Conservation (phyloP, 1,284 basidiomycete species). For the Xanthoconium separans region DNA sequence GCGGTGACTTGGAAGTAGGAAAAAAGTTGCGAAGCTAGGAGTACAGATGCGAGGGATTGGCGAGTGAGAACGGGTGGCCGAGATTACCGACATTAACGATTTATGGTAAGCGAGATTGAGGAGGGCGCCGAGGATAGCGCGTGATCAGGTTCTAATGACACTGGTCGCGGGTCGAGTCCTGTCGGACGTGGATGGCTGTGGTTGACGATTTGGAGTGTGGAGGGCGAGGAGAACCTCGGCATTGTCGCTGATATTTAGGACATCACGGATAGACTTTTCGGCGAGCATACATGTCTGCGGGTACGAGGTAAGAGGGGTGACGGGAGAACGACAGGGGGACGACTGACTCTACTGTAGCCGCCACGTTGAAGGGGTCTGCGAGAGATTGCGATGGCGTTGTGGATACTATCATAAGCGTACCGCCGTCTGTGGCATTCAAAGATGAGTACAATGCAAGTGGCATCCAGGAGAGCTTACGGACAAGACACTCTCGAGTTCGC, state of each 20-base stretch:
- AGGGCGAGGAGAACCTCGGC: constrained; percentile 58
- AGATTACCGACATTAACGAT: constrained; percentile 12
- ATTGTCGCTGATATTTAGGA: constrained; percentile 68
- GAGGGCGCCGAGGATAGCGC: neutral
- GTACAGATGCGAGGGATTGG: constrained; percentile 28
- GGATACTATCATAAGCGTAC: constrained; percentile 75
- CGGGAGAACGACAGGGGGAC: neutral
- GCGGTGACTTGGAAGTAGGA: constrained; percentile 1
- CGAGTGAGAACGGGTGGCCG: neutral
- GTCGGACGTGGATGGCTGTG: constrained; percentile 15
- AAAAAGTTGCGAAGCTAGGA: constrained; percentile 15
- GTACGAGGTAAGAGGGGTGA: neutral
- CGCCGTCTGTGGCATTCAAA: constrained; percentile 47
- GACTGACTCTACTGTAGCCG: constrained; percentile 71
- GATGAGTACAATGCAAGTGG: constrained; percentile 5
- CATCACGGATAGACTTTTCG: constrained; percentile 64
- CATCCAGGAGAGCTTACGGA: constrained; percentile 36
- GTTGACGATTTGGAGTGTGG: constrained; percentile 36
- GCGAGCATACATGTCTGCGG: constrained; percentile 65
- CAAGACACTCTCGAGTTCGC: constrained; percentile 71
- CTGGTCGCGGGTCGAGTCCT: constrained; percentile 15
- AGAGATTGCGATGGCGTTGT: constrained; percentile 71
- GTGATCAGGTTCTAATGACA: constrained; percentile 27
- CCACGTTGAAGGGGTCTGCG: constrained; percentile 63
- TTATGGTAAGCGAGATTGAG: constrained; percentile 7